A percentile compares a stretch with the other conserved stretches of the same genome.
phyloP scores from a whole-genome alignment of 2,329 filamentous ascomycete genomes.

The Fusarium nurragi region DNA sequence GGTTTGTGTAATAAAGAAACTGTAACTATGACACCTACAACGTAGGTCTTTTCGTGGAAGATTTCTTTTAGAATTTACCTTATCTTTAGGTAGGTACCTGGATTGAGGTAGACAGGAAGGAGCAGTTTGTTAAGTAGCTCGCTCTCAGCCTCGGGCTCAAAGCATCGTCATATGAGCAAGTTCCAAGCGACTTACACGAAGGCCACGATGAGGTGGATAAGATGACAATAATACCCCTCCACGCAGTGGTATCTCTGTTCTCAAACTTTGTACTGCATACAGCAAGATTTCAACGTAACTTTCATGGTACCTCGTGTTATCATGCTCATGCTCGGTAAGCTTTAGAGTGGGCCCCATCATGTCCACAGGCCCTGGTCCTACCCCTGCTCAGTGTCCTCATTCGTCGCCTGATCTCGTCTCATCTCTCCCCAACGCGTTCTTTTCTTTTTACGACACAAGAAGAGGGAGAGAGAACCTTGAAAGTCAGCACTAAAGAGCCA shows the following conservation, averaged over 20 bases:
- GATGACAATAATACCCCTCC: conserved; percentile 13
- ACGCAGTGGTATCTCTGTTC: neutral
- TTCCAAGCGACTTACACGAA: neutral
- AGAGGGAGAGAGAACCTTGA: conserved; percentile 32
- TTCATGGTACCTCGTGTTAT: conserved; percentile 29
- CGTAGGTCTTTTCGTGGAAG: too few relatives aligned
- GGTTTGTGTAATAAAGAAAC: too few relatives aligned
- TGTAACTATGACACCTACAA: too few relatives aligned
- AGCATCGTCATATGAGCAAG: too few relatives aligned
- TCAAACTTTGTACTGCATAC: conserved; percentile 23
- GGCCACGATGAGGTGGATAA: neutral
- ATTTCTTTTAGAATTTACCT: too few relatives aligned
- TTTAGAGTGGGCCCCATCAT: conserved; percentile 36
- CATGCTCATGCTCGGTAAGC: conserved; percentile 35
- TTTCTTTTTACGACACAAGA: conserved; percentile 43
- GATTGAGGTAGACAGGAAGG: neutral
- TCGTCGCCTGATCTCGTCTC: conserved; percentile 41
- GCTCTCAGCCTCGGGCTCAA: too few relatives aligned
- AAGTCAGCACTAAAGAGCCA: conserved; percentile 36
- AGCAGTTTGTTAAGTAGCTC: too few relatives aligned
- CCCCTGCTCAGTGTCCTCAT: conserved; percentile 36
- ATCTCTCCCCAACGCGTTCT: conserved; percentile 42
- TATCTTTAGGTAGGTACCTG: too few relatives aligned
- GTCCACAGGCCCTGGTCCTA: conserved; percentile 32
- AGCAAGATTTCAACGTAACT: conserved; percentile 17